Percentiles rank a stretch among this genome's conserved stretches.
phyloP scores from a whole-genome alignment of 1,139 yeast genomes.

The Yamadazyma atmosphaerica region DNA sequence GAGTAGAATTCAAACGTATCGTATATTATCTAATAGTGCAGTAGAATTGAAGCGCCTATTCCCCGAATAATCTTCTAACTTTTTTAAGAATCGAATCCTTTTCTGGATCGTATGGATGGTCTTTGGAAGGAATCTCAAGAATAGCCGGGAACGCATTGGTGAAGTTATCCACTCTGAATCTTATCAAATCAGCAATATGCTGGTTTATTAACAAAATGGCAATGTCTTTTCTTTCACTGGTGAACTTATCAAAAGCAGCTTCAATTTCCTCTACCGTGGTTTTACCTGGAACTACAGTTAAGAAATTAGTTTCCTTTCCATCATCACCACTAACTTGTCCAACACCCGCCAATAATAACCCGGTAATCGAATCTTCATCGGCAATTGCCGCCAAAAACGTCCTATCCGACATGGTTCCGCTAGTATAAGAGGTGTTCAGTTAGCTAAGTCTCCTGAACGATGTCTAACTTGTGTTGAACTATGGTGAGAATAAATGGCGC shows the following conservation, averaged over 20 bases:
- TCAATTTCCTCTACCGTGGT: slow-evolving; percentile 77
- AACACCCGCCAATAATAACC: slow-evolving; percentile 91
- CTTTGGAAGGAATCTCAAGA: slow-evolving; percentile 95
- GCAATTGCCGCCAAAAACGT: slow-evolving; percentile 89
- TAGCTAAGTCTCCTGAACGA: too few relatives aligned
- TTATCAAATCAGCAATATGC: slow-evolving; percentile 88
- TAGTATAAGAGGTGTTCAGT: too few relatives aligned
- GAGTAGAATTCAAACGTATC: too few relatives aligned
- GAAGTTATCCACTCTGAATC: slow-evolving; percentile 78
- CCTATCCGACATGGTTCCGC: slow-evolving; percentile 61
- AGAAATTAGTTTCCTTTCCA: slow-evolving; percentile 76
- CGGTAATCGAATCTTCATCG: slow-evolving; percentile 96
- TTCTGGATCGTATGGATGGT: slow-evolving; percentile 97
- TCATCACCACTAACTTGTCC: slow-evolving; percentile 76
- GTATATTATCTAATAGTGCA: too few relatives aligned
- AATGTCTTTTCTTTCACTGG: slow-evolving; percentile 78
- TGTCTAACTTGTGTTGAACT: too few relatives aligned
- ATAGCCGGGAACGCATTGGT: slow-evolving; percentile 95
- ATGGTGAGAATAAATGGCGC: too few relatives aligned
- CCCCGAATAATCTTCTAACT: slow-evolving; percentile 93
- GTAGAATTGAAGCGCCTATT: slow-evolving; percentile 35
- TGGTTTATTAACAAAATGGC: slow-evolving; percentile 93
- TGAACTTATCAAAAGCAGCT: slow-evolving; percentile 72
- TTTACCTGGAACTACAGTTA: slow-evolving; percentile 76
- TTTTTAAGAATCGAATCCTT: slow-evolving; percentile 94